phyloP scores from a whole-genome alignment of 164 flowering plant species.

The Kalanchoe fedtschenkoi region DNA sequence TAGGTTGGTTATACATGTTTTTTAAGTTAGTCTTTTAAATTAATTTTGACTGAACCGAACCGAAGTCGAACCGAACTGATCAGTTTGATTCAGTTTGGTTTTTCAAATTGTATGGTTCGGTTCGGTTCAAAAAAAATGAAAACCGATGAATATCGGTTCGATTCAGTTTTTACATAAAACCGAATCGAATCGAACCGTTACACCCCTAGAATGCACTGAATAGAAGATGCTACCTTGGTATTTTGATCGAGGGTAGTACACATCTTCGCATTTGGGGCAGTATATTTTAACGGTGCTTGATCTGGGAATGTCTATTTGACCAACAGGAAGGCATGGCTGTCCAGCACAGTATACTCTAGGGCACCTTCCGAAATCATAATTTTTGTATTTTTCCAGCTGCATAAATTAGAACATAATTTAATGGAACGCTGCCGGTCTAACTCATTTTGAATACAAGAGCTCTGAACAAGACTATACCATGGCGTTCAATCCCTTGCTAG shows the following conservation, averaged over 20 bases:
- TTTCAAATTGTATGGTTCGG: too few species aligned
- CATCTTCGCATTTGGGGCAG: slow-evolving; percentile 87
- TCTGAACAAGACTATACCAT: slow-evolving; percentile 37
- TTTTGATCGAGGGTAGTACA: slow-evolving; percentile 73
- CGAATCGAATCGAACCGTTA: too few species aligned
- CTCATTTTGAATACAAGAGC: not conserved
- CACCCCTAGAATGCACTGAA: not conserved
- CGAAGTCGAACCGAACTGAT: too few species aligned
- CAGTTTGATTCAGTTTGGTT: too few species aligned
- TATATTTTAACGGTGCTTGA: slow-evolving; percentile 76
- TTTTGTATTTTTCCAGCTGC: slow-evolving; percentile 81
- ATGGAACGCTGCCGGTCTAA: not conserved
- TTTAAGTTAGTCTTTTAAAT: too few species aligned
- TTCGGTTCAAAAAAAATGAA: too few species aligned
- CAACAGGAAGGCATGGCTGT: slow-evolving; percentile 87
- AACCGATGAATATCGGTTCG: too few species aligned
- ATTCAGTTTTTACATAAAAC: too few species aligned
- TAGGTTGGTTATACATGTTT: too few species aligned
- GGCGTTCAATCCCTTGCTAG: slow-evolving; percentile 78
- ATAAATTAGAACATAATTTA: slow-evolving; percentile 10
- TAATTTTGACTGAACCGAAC: too few species aligned
- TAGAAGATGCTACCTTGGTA: slow-evolving; percentile 65
- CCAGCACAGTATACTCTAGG: slow-evolving; percentile 86
- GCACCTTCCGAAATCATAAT: slow-evolving; percentile 79
- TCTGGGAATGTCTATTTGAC: slow-evolving; percentile 77